Conservation (phyloP, 768 basidiomycete genomes). For the Trametes coccinea region DNA sequence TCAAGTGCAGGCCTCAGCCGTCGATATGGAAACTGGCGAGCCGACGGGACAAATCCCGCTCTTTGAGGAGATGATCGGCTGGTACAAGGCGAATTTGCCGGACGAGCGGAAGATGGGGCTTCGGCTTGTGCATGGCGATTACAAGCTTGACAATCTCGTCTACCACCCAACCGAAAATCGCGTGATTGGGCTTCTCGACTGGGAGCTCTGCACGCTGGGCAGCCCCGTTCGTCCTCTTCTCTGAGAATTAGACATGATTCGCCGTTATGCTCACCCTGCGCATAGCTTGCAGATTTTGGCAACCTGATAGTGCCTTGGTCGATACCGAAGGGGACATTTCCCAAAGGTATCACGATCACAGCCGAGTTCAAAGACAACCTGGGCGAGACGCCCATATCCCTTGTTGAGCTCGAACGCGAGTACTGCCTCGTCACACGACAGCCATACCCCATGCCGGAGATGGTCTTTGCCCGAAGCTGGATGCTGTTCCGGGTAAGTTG, state of each 20-base stretch:
- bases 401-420: slow-evolving; percentile 78
- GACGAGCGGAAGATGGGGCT: slow-evolving; percentile 72
- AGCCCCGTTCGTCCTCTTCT: slow-evolving; percentile 65
- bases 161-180: slow-evolving; percentile 91
- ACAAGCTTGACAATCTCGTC: slow-evolving; percentile 93
- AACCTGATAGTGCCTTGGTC: slow-evolving; percentile 89
- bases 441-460: slow-evolving; percentile 73
- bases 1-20: slow-evolving; percentile 64
- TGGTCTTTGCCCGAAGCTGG: slow-evolving; percentile 84
- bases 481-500: slow-evolving; percentile 75
- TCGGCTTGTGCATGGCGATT: slow-evolving; percentile 95
- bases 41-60: slow-evolving; percentile 71
- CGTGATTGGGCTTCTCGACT: slow-evolving; percentile 95
- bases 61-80: slow-evolving; percentile 68
- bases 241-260: neutral
- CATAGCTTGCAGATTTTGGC: slow-evolving; percentile 80
- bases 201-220: slow-evolving; percentile 95
- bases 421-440: slow-evolving; percentile 68
- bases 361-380: slow-evolving; percentile 65
- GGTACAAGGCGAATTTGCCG: slow-evolving; percentile 76
- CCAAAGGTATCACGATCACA: slow-evolving; percentile 31
- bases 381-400: slow-evolving; percentile 53
- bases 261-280: neutral
- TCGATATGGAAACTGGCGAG: slow-evolving; percentile 63
- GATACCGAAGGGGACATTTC: slow-evolving; percentile 45